Conservation (phyloP, 345 rosid species). For the Brassica incana region DNA sequence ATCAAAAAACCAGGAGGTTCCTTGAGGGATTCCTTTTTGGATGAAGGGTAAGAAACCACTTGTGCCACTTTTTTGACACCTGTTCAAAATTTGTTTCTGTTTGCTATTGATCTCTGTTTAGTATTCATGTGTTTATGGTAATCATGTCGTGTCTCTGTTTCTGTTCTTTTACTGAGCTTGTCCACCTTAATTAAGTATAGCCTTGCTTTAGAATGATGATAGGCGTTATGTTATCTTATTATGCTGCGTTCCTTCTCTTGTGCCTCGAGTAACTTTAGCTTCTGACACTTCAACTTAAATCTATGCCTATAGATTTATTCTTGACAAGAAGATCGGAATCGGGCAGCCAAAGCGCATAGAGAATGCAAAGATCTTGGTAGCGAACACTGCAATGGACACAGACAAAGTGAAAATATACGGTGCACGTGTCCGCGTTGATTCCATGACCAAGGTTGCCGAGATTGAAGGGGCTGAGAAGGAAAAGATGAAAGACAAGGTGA, state of each 20-base stretch:
- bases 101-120: neutral
- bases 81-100: neutral
- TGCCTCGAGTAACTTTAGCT: neutral
- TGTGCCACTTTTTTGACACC: neutral
- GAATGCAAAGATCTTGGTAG: slow-evolving; percentile 94
- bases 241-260: neutral
- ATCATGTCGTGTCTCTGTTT: neutral
- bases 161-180: neutral
- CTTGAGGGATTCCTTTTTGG: slow-evolving; percentile 87
- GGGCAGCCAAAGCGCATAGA: slow-evolving; percentile 97
- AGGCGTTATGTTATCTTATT: neutral
- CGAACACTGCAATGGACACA: slow-evolving; percentile 99
- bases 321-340: slow-evolving; percentile 96
- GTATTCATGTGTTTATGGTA: neutral
- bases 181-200: neutral
- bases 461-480: slow-evolving; percentile 99
- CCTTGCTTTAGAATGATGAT: neutral
- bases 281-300: neutral
- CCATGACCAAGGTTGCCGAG: slow-evolving; percentile 95
- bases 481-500: slow-evolving; percentile 97
- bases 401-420: slow-evolving; percentile 98
- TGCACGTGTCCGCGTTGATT: slow-evolving; percentile 98
- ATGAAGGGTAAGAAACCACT: slow-evolving; percentile 79
- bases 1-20: slow-evolving; percentile 99
- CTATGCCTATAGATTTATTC: slow-evolving; percentile 68